Percentiles rank a stretch among this genome's conserved stretches.
Conservation (phyloP, 2,329 filamentous ascomycete genomes). For the Neurospora crassa region DNA sequence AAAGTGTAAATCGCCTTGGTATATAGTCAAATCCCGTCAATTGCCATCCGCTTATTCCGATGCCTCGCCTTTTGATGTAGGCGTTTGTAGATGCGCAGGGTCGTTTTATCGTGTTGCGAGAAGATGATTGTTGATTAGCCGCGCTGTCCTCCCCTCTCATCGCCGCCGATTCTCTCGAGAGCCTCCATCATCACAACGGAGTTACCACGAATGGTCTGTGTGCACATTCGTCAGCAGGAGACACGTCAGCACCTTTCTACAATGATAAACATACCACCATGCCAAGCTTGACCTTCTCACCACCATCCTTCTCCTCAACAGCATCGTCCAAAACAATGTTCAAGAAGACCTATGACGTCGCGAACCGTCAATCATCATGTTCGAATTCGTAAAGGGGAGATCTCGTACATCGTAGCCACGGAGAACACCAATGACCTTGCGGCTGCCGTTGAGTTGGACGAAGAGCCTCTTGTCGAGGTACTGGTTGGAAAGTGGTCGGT, state of each 20-base stretch:
- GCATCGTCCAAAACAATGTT: conserved; percentile 98
- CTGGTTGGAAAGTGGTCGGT: conserved; percentile 34
- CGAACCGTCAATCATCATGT: not conserved
- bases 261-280: conserved; percentile 63
- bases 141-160: conserved; percentile 35
- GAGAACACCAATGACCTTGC: conserved; percentile 90
- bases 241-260: not conserved
- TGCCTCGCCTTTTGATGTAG: not conserved
- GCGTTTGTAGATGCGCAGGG: not conserved
- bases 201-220: conserved; percentile 87
- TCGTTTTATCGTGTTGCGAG: not conserved
- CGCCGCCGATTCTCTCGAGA: conserved; percentile 56
- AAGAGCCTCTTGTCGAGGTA: conserved; percentile 99
- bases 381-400: not conserved
- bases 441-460: conserved; percentile 93
- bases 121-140: not conserved
- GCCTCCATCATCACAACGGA: conserved; percentile 97
- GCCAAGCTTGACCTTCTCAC: conserved; percentile 81
- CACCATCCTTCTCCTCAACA: conserved; percentile 84
- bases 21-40: not conserved
- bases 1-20: not conserved
- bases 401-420: conserved; percentile 85
- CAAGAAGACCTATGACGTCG: conserved; percentile 67
- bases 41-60: not conserved
- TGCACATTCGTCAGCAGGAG: conserved; percentile 17